These are phyloP conservation scores for Ophiostoma tasmaniense DNA, from an alignment of 2,329 filamentous ascomycete genomes.

Conservation along the genomic window DNA sequence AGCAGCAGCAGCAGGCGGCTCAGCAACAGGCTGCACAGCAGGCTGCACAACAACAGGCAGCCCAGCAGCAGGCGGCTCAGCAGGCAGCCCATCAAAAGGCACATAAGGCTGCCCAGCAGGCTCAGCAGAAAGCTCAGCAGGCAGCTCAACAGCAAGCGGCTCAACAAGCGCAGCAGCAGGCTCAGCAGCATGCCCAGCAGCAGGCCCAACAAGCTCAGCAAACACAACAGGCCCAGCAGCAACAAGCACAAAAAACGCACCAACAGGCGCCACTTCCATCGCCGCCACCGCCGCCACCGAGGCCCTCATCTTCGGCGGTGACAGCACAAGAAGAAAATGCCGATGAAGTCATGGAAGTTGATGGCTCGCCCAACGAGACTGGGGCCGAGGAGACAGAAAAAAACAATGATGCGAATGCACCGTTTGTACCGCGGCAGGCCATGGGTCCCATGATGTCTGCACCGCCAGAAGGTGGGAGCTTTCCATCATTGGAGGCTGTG, in stretches of 20 bases:
- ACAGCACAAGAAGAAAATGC: constrained; percentile 31
- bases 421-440: constrained; percentile 43
- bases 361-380: constrained; percentile 25
- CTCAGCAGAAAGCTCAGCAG: constrained; percentile 22
- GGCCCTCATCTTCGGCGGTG: constrained; percentile 24
- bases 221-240: constrained; percentile 26
- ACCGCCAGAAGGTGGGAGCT: constrained; percentile 56
- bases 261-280: constrained; percentile 25
- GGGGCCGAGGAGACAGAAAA: constrained; percentile 29
- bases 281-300: constrained; percentile 16
- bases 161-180: constrained; percentile 18
- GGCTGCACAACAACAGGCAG: constrained; percentile 28
- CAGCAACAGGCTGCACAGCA: constrained; percentile 21
- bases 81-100: constrained; percentile 19
- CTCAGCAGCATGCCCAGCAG: constrained; percentile 28
- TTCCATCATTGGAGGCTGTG: constrained; percentile 54
- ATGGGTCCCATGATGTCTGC: constrained; percentile 54
- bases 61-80: constrained; percentile 19
- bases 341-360: constrained; percentile 46
- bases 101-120: constrained; percentile 20
- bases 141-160: constrained; percentile 22
- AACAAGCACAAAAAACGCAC: constrained; percentile 30
- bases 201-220: constrained; percentile 27
- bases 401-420: constrained; percentile 22
- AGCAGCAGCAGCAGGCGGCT: constrained; percentile 27